Evolutionary conservation across 2,329 filamentous ascomycete species (phyloP), one percentile per base, ranked within the genome.

Genomic region (Raffaelea arxii): DNA sequence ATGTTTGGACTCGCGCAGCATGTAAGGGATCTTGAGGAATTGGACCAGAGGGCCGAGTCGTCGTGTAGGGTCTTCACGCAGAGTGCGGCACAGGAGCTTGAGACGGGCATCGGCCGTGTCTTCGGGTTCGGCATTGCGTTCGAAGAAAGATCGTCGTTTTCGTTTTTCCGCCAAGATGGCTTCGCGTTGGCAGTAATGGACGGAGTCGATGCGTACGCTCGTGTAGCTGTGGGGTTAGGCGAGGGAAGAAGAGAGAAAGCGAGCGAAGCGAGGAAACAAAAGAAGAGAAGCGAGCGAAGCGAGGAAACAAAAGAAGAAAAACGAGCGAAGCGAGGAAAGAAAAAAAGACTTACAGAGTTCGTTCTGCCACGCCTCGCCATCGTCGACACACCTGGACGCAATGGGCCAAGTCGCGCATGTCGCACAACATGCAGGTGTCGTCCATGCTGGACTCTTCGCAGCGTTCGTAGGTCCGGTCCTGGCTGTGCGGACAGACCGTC

Each of bases 111-210:
- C 77, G 5, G 90, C 81, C 4, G 86, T 80, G 63, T 96, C 88
- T 57, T 90, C 81, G 9, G 86, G 83, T 50, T 89, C 80, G 51
- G 81, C 84, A 62, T 90, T 88, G 59, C 83, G 76, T 60, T 86
- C 75, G 61, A 87, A 83, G 57, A 81, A 78, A 30, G 81, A 82
- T 49, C 77, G 77, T 51, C 81, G 81, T 62, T 86, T 88, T 52
- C 90, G 84, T 62, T 78, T 81, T 56, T 91, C 86, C 45, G 86
- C 78, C 30, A 95, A 77, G 55, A 84, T 71, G 49, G 86, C 82
- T 65, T 97, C 91, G 56, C 86, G 83, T 53, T 85, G 80, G 70
- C 91, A 97, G 67, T 95, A 96, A 66, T 97, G 91, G 25, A 96
- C 90, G 18, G 86, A 78, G 62, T 97, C 91, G 62, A 97, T 92